Base-by-base conservation (phyloP, 2,329 filamentous ascomycete genomes). In the Sclerotiophoma versabilis region DNA sequence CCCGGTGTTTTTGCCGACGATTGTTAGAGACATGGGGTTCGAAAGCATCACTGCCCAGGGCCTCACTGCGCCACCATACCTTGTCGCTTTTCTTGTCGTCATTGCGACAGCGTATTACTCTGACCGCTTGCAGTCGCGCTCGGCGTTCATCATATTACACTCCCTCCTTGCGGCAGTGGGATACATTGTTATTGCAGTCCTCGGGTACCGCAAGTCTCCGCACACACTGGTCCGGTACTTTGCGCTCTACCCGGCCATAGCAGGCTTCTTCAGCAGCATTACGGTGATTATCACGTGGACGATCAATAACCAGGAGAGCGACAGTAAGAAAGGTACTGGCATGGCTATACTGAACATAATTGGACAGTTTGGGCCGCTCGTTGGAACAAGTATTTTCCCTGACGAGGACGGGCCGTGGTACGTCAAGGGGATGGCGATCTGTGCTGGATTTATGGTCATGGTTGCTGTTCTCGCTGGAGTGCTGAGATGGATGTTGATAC, bases 241-340 rank as follows among this genome's bases (percentile, higher is more conserved):
- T 5, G 89, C 87, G 50, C 82, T 96, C 7, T 96, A 89, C 71
- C 91, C 91, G 0, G 91, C 92, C 2, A 84, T 87, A 2, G 79
- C 86, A 0, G 92, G 92, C 4, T 95, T 96, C 86, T 96, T 96
- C 79, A 87, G 84, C 55, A 89, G 91, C 17, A 89, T 96, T 52
- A 92, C 91, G 0, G 82, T 96, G 26, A 88, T 93, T 62, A 90
- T 96, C 51, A 89, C 91, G 1, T 96, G 92, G 92, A 91, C 85
- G 29, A 84, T 96, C 68, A 96, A 96, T 70, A 96, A 96, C 73
- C 90, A 95, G 70, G 77, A 83, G 47, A 86, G 81, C 11, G 85
- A 87, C 57, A 84, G 84, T 45, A 84, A 86, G 6, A 89, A 90
- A 62, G 91, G 91, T 0, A 86, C 86, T 1, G 91, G 89, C 1